These are phyloP conservation scores for Linnemannia schmuckeri DNA, from an alignment of 192 early-diverging fungal genomes.

Conservation along the genomic window DNA sequence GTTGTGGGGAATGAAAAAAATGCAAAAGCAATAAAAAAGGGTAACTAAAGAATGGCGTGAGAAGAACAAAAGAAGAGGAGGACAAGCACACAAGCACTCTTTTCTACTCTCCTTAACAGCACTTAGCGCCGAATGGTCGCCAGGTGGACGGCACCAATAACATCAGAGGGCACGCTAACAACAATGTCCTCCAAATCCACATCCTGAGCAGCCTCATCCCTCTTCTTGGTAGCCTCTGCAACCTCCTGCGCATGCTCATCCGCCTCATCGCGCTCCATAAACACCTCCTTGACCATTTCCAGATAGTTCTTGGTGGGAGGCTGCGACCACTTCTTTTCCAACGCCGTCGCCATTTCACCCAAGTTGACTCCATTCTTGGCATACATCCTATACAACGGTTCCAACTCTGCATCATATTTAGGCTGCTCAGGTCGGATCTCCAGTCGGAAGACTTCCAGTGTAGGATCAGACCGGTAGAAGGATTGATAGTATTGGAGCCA, in stretches of 20 bases:
- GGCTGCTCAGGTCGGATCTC: slow-evolving; percentile 62
- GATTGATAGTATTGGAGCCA: slow-evolving; percentile 56
- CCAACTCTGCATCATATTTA: slow-evolving; percentile 54
- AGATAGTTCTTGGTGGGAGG: slow-evolving; percentile 43
- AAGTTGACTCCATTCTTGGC: slow-evolving; percentile 56
- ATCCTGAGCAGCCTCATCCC: slow-evolving; percentile 40
- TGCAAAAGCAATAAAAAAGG: neutral
- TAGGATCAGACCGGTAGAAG: slow-evolving; percentile 56
- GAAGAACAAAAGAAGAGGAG: neutral
- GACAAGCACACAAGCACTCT: neutral
- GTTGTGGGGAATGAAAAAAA: neutral
- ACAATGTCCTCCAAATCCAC: slow-evolving; percentile 53
- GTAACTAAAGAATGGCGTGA: neutral
- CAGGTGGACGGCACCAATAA: neutral
- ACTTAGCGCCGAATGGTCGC: neutral
- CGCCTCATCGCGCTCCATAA: slow-evolving; percentile 48
- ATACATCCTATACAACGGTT: slow-evolving; percentile 59
- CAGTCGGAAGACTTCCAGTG: slow-evolving; percentile 49
- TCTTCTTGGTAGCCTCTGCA: slow-evolving; percentile 30
- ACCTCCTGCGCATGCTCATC: slow-evolving; percentile 43
- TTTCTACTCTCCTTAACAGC: neutral
- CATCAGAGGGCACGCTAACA: slow-evolving; percentile 37
- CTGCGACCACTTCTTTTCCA: slow-evolving; percentile 61
- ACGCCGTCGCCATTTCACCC: slow-evolving; percentile 54
- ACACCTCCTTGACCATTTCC: slow-evolving; percentile 54